A percentile compares a stretch with the other conserved stretches of the same genome.
Conservation (phyloP, 306 rosid genomes). For the Fagus crenata region DNA sequence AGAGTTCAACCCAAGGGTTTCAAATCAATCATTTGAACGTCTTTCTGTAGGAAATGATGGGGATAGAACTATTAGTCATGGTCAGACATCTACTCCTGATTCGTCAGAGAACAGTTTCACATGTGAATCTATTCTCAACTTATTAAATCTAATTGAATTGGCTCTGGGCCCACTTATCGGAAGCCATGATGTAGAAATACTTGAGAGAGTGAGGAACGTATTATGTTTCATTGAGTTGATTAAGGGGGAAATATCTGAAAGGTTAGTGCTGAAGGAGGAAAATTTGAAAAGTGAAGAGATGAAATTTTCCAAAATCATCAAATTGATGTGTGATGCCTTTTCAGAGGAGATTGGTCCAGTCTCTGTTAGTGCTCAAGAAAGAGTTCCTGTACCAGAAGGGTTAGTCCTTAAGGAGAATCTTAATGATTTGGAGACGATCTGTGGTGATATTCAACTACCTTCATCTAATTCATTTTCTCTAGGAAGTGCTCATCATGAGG, state of each 20-base stretch:
- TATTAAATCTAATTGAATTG: constrained; percentile 57
- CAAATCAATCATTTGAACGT: constrained; percentile 44
- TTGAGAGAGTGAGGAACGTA: constrained; percentile 74
- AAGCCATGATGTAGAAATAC: constrained; percentile 74
- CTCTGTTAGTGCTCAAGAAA: constrained; percentile 68
- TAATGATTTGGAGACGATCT: constrained; percentile 58
- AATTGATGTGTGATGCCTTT: constrained; percentile 54
- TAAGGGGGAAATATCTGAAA: constrained; percentile 42
- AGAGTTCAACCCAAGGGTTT: constrained; percentile 51
- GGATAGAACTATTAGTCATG: constrained; percentile 29
- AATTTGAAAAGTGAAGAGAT: constrained; percentile 36
- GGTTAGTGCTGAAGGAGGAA: constrained; percentile 38
- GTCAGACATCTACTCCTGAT: constrained; percentile 33
- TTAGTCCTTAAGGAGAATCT: constrained; percentile 72
- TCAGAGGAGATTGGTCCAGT: constrained; percentile 73
- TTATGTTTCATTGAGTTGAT: constrained; percentile 63
- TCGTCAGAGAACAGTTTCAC: constrained; percentile 35
- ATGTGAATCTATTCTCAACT: constrained; percentile 45
- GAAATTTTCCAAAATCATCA: constrained; percentile 44
- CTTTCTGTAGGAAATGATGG: constrained; percentile 32
- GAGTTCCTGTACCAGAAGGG: constrained; percentile 81
- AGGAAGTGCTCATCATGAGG: constrained; percentile 44
- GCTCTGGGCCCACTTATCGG: constrained; percentile 54
- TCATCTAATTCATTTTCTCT: constrained; percentile 38
- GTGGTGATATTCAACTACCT: constrained; percentile 62